Percentiles rank a stretch among this genome's conserved stretches.
Evolutionary conservation across 805 yeast genomes (phyloP).

Genomic region (Nakazawaea siamensis): DNA sequence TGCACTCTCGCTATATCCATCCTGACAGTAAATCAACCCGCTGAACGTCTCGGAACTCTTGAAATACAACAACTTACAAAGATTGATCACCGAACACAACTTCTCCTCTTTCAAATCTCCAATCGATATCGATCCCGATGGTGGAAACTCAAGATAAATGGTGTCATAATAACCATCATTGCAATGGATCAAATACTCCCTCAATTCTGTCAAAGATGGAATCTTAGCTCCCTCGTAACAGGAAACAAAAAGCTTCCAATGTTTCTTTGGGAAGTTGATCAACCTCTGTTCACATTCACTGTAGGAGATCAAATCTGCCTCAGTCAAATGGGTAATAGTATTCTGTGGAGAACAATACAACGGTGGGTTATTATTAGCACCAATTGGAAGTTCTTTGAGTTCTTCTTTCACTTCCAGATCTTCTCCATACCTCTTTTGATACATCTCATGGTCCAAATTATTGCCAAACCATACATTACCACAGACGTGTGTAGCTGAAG

Average conservation of each 20-base stretch:
- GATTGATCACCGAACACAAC: constrained; percentile 53
- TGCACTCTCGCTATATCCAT: constrained; percentile 90
- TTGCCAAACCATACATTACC: constrained; percentile 76
- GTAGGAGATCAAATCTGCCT: constrained; percentile 17
- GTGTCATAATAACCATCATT: constrained; percentile 13
- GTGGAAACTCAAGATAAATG: constrained; percentile 56
- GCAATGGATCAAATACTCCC: constrained; percentile 14
- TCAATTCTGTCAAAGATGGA: constrained; percentile 35
- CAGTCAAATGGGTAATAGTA: constrained; percentile 37
- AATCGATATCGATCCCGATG: constrained; percentile 75
- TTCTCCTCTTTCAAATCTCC: constrained; percentile 62
- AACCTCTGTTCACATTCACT: constrained; percentile 18
- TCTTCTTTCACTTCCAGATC: neutral
- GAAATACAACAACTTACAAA: constrained; percentile 59
- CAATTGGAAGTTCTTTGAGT: neutral
- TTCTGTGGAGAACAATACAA: constrained; percentile 42
- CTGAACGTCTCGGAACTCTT: constrained; percentile 24
- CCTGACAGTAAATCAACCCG: constrained; percentile 67
- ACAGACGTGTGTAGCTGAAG: constrained; percentile 58
- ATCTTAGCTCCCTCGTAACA: constrained; percentile 55
- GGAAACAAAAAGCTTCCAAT: constrained; percentile 47
- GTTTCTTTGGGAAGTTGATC: constrained; percentile 41
- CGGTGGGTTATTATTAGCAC: constrained; percentile 17
- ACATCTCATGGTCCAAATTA: constrained; percentile 54
- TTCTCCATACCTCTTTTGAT: neutral